phyloP scores from a whole-genome alignment of 331 rosid species.

The Stylosanthes scabra region DNA sequence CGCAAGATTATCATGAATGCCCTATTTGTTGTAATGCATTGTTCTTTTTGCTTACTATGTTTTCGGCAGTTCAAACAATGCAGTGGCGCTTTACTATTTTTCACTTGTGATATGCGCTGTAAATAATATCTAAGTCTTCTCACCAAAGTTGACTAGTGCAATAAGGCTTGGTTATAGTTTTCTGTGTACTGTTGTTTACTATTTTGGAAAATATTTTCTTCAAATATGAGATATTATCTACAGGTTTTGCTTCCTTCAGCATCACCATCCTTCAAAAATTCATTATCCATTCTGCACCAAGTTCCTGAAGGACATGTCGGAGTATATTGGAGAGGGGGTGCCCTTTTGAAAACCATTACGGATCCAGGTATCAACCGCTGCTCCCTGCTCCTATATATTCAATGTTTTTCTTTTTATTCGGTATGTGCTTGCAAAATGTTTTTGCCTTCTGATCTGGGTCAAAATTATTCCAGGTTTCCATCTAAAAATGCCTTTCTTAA shows the following conservation, averaged over 20 bases:
- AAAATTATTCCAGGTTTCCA: constrained; percentile 70
- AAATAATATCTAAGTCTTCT: neutral
- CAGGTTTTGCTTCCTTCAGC: constrained; percentile 65
- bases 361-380: too few relatives aligned
- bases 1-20: neutral
- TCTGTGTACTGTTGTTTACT: neutral
- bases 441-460: constrained; percentile 17
- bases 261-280: constrained; percentile 46
- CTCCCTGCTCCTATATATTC: constrained; percentile 36
- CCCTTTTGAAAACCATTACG: constrained; percentile 74
- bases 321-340: constrained; percentile 94
- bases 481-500: constrained; percentile 77
- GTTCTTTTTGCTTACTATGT: constrained; percentile 19
- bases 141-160: neutral
- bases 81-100: neutral
- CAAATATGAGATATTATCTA: too few relatives aligned
- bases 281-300: constrained; percentile 79
- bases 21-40: neutral
- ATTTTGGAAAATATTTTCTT: too few relatives aligned
- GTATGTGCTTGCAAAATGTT: neutral
- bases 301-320: constrained; percentile 99
- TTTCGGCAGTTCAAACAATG: constrained; percentile 16
- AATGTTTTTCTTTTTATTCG: neutral
- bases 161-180: constrained; percentile 14
- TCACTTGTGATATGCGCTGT: neutral